Base-by-base conservation (phyloP, 176 grass and related monocot genomes). In the Olyra latifolia region DNA sequence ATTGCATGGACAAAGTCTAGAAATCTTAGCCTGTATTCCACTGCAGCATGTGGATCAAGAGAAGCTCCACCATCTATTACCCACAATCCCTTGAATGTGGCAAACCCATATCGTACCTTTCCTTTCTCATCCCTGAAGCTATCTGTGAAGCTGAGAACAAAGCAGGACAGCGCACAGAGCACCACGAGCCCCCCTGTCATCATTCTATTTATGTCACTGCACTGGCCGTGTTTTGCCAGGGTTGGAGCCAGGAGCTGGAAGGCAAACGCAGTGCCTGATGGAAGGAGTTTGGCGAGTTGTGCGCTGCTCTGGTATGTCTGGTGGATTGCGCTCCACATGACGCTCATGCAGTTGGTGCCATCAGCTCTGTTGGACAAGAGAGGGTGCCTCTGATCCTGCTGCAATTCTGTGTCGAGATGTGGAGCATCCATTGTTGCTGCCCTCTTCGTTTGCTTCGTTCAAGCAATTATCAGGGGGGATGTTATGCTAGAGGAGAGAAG, bases 261-360 rank as follows among this genome's bases (percentile, higher is more conserved):
- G 38, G 85, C 74, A 48, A 92, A 80, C 16, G 88, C 85, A 0
- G 77, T 91, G 60, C 89, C 85, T 71, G 95, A 95, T n/a, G 95
- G 95, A 72, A 91, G 91, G 72, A 93, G 88, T 71, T 98, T 93
- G 50, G 86, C 80, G 1, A 95, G 81, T 35, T 97, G 89, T 14
- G 54, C 84, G 17, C 86, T 92, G 79, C 92, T 84, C 49, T 79
- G 87, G 85, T 90, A 94, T 42, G 86, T 84, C 55, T 84, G 88
- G 57, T 53, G 45, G 25, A 95, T 88, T 60, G 83, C 86, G 77
- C 79, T 95, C 25, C 83, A 84, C 66, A 89, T 66, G 61, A 69
- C 49, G 40, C 70, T 91, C 52, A 69, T 66, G 55, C 17, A 73
- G 48, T 66, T 35, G 17, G 62, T 64, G 35, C 57, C 44, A 69